Base-by-base conservation (phyloP, 768 basidiomycete species). In the Podaxis mareebaensis region DNA sequence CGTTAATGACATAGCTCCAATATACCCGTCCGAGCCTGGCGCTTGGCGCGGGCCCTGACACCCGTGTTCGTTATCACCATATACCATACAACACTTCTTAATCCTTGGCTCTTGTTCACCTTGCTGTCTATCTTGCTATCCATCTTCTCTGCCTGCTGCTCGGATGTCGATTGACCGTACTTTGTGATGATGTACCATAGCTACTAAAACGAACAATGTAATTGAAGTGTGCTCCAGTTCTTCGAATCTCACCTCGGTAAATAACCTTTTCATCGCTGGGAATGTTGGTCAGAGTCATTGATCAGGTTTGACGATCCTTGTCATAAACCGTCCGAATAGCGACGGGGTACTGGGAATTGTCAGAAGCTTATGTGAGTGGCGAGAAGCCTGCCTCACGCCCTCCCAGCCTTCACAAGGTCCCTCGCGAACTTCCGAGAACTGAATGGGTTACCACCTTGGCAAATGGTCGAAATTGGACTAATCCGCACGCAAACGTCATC, bases 371-470 rank as follows among this genome's bases (percentile, higher is more conserved):
- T 44, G 60, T 46, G 54, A 52, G 26, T 49, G 28, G 24, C 54
- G 54, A 63, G 61, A 63, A 63, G 54, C 61, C 42, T 53, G 44
- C 28, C 24, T 62, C 42, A 12, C 48, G 28, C n/a, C 42, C 36
- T 53, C 33, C 51, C 28, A 39, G 40, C 4, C 53, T 44, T 53
- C 44, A 17, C 61, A 55, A 55, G 53, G 26, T 22, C 24, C 28
- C 33, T 26, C 61, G 55, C 54, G 38, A 39, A 51, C 20, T 63
- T 39, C 61, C 54, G 54, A 57, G 26, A 30, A 55, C 53, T 52
- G 48, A 56, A 57, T 51, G 20, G 54, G 24, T 15, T 49, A 26
- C 33, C 24, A 33, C 44, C 53, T 54, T 15, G 46, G 28, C 48
- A 20, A 56, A 12, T 22, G 12, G 54, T 40, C 61, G 30, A 28